phyloP scores from a whole-genome alignment of 805 yeast genomes.

The Pichia deserticola region DNA sequence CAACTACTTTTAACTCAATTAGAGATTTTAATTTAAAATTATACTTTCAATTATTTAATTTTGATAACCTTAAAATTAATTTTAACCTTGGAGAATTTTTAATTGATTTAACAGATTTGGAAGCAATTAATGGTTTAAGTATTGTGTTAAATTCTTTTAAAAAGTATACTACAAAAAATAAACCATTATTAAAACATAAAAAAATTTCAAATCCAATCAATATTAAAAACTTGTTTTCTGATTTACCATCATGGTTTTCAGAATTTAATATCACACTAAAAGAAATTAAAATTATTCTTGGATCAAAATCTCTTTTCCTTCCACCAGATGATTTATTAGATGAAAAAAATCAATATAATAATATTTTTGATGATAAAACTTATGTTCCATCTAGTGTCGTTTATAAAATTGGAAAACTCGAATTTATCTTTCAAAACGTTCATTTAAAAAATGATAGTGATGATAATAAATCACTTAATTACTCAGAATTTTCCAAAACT shows the following conservation, averaged over 20 bases:
- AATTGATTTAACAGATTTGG: slow-evolving; percentile 24
- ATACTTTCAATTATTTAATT: neutral
- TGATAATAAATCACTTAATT: slow-evolving; percentile 1
- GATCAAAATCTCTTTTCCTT: slow-evolving; percentile 18
- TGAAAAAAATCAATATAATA: slow-evolving; percentile 3
- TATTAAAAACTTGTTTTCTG: slow-evolving; percentile 9
- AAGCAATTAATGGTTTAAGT: slow-evolving; percentile 22
- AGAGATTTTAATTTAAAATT: slow-evolving; percentile 17
- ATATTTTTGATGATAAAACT: neutral
- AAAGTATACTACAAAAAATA: neutral
- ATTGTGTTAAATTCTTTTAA: slow-evolving; percentile 3
- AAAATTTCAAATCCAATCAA: neutral
- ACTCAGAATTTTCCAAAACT: slow-evolving; percentile 2
- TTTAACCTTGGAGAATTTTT: neutral
- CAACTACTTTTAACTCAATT: slow-evolving; percentile 4
- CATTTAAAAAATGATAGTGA: neutral
- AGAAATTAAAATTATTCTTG: slow-evolving; percentile 10
- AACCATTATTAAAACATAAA: neutral
- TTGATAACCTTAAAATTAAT: neutral
- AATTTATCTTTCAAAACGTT: neutral
- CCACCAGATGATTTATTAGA: slow-evolving; percentile 6
- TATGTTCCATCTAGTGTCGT: slow-evolving; percentile 6
- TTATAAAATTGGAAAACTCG: neutral
- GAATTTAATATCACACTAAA: slow-evolving; percentile 16
- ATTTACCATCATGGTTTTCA: slow-evolving; percentile 31